These are phyloP conservation scores for Cercospora sojina DNA, from an alignment of 2,329 filamentous ascomycete genomes.

Conservation along the genomic window DNA sequence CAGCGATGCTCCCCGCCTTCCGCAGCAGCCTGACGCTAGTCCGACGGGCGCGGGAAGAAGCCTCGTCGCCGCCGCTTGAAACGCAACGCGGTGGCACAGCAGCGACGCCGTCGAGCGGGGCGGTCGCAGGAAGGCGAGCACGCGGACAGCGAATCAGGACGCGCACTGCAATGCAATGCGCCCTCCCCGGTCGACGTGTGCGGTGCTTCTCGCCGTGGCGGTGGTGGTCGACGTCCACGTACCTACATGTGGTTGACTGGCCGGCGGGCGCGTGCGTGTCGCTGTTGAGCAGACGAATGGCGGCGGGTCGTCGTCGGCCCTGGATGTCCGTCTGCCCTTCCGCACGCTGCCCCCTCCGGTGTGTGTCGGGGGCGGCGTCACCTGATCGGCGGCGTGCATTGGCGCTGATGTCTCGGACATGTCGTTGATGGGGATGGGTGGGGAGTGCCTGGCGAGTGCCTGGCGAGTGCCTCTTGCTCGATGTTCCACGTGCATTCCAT, in stretches of 20 bases:
- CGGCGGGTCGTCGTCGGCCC: not conserved
- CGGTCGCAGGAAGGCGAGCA: not conserved
- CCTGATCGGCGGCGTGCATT: constrained; percentile 20
- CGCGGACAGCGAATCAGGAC: not conserved
- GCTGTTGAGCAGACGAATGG: not conserved
- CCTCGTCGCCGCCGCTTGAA: not conserved
- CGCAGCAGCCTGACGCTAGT: not conserved
- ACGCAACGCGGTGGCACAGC: not conserved
- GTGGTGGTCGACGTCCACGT: not conserved
- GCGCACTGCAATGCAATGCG: not conserved
- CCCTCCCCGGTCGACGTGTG: not conserved
- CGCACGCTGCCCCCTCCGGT: not conserved
- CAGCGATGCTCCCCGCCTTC: constrained; percentile 4
- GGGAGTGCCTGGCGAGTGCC: not conserved
- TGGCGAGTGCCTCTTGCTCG: not conserved
- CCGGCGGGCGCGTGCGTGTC: too few relatives aligned
- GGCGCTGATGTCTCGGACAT: not conserved
- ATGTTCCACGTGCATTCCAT: not conserved
- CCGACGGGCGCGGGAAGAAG: not conserved
- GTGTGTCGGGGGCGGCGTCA: constrained; percentile 8
- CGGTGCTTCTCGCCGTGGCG: not conserved
- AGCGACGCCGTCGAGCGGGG: not conserved
- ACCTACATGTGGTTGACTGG: not conserved
- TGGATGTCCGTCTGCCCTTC: not conserved
- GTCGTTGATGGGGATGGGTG: not conserved